These are phyloP conservation scores for Hericium alpestre DNA, from an alignment of 768 basidiomycete genomes.

Conservation along the genomic window DNA sequence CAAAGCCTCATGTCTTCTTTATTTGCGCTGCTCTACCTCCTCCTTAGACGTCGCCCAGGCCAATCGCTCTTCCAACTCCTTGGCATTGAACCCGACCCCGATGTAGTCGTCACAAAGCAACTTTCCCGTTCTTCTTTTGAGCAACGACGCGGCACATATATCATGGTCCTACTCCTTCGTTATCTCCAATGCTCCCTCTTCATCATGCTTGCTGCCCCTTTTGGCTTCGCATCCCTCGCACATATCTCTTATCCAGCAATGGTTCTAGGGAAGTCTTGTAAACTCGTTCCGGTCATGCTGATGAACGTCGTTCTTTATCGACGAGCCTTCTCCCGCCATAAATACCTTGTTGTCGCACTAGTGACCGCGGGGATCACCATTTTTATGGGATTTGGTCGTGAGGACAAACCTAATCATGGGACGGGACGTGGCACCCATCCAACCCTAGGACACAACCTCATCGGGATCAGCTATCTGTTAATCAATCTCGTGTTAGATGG, in stretches of 20 bases:
- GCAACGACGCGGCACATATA: slow-evolving; percentile 20
- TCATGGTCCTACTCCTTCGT: slow-evolving; percentile 44
- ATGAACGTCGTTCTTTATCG: slow-evolving; percentile 96
- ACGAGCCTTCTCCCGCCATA: slow-evolving; percentile 84
- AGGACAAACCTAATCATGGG: slow-evolving; percentile 30
- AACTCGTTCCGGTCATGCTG: slow-evolving; percentile 95
- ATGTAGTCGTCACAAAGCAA: slow-evolving; percentile 21
- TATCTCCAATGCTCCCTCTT: slow-evolving; percentile 81
- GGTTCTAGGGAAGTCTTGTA: slow-evolving; percentile 98
- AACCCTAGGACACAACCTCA: slow-evolving; percentile 44
- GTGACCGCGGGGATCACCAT: slow-evolving; percentile 86
- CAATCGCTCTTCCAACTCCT: slow-evolving; percentile 46
- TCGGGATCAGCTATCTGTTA: slow-evolving; percentile 67
- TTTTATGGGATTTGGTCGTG: slow-evolving; percentile 84
- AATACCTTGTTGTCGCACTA: slow-evolving; percentile 90
- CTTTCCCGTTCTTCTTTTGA: slow-evolving; percentile 13
- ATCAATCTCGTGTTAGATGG: slow-evolving; percentile 90
- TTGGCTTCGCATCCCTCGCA: slow-evolving; percentile 89
- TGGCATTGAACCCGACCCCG: slow-evolving; percentile 39
- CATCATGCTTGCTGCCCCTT: slow-evolving; percentile 86
- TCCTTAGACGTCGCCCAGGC: slow-evolving; percentile 43
- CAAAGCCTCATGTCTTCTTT: slow-evolving; percentile 73
- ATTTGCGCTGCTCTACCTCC: slow-evolving; percentile 69
- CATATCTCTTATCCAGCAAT: slow-evolving; percentile 98
- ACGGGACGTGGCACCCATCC: slow-evolving; percentile 24